Conservation (phyloP, 768 basidiomycete species). For the Cubamyces lactineus region DNA sequence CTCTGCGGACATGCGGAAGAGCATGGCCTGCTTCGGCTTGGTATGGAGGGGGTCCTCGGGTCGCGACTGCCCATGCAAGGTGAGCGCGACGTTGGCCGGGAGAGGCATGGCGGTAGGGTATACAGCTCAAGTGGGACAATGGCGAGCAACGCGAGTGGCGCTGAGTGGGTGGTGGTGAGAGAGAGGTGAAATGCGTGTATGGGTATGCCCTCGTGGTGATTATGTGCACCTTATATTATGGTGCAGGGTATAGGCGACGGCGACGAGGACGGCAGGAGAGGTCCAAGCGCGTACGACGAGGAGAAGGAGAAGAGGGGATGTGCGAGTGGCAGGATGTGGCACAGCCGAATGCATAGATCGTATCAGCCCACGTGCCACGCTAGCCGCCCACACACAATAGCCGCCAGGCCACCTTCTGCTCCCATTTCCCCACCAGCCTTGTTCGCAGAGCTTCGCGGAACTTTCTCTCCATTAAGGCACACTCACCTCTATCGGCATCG, state of each 20-base stretch:
- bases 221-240: background rate
- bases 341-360: conserved; percentile 21
- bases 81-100: conserved; percentile 54
- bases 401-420: background rate
- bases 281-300: conserved; percentile 8
- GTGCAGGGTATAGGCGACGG: background rate
- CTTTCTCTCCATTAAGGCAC: conserved; percentile 4
- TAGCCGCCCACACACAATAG: background rate
- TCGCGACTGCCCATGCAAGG: conserved; percentile 59
- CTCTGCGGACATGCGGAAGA: conserved; percentile 75
- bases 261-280: conserved; percentile 1
- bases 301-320: background rate
- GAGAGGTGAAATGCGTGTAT: background rate
- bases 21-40: conserved; percentile 72
- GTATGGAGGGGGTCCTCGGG: conserved; percentile 60
- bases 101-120: conserved; percentile 58
- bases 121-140: conserved; percentile 7
- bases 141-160: conserved; percentile 14
- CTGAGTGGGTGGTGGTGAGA: background rate
- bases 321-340: conserved; percentile 18
- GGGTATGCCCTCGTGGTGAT: background rate
- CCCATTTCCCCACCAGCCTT: background rate
- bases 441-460: conserved; percentile 20
- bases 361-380: conserved; percentile 16
- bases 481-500: background rate